Percentiles rank a stretch among this genome's conserved stretches.
phyloP scores from a whole-genome alignment of 805 yeast species.

The Wickerhamomyces chambardii region DNA sequence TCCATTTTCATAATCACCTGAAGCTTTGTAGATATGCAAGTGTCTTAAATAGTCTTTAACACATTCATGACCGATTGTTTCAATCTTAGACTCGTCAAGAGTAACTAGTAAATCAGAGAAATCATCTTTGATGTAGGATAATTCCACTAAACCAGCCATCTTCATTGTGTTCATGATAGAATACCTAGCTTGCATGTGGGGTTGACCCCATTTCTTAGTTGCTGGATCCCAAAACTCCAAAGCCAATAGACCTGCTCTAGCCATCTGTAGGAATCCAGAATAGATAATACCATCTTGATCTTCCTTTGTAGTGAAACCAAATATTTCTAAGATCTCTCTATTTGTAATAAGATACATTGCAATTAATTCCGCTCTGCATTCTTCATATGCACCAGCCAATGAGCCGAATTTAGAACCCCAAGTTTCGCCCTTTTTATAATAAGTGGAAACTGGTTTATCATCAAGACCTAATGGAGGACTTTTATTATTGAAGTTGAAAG shows the following conservation, averaged over 20 bases:
- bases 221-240: conserved; percentile 84
- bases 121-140: conserved; percentile 37
- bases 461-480: conserved; percentile 56
- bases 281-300: conserved; percentile 58
- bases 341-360: conserved; percentile 75
- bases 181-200: conserved; percentile 91
- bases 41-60: conserved; percentile 62
- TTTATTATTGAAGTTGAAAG: conserved; percentile 61
- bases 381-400: conserved; percentile 82
- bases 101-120: conserved; percentile 52
- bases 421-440: conserved; percentile 74
- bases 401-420: conserved; percentile 87
- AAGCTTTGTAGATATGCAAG: conserved; percentile 71
- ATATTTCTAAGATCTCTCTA: conserved; percentile 57
- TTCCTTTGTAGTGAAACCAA: conserved; percentile 49
- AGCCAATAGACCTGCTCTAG: conserved; percentile 78
- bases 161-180: conserved; percentile 73
- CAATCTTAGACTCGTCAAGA: conserved; percentile 55
- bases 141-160: conserved; percentile 50
- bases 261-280: conserved; percentile 73
- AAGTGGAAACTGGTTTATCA: conserved; percentile 55
- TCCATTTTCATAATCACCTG: conserved; percentile 66
- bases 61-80: conserved; percentile 62
- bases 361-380: conserved; percentile 87
- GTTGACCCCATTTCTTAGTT: conserved; percentile 84